Evolutionary conservation across 495 filamentous ascomycete species (phyloP).

Genomic region (Penicillium steckii): DNA sequence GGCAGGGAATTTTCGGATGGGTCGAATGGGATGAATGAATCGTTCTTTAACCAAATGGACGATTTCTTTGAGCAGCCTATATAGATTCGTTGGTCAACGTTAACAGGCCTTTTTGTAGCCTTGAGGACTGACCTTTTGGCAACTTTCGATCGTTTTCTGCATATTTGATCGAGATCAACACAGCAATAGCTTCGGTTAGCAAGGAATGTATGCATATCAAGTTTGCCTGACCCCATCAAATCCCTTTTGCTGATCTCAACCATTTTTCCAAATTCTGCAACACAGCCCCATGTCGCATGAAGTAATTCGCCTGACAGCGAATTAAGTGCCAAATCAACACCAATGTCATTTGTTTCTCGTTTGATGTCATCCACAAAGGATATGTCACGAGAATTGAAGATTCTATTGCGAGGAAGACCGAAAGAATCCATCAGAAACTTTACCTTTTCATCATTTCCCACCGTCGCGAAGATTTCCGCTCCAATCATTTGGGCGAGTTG

Average conservation of each 20-base stretch:
- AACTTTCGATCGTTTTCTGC: not conserved
- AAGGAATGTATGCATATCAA: constrained; percentile 34
- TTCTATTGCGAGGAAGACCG: constrained; percentile 36
- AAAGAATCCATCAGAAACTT: constrained; percentile 30
- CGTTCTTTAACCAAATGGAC: not conserved
- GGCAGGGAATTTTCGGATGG: not conserved
- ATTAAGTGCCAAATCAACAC: constrained; percentile 49
- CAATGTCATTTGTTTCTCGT: constrained; percentile 39
- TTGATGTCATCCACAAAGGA: constrained; percentile 43
- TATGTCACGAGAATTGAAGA: constrained; percentile 48
- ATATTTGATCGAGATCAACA: constrained; percentile 14
- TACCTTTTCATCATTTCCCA: constrained; percentile 37
- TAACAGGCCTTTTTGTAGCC: not conserved
- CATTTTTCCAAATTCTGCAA: constrained; percentile 48
- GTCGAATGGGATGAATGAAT: not conserved
- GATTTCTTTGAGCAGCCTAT: not conserved
- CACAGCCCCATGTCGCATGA: constrained; percentile 45
- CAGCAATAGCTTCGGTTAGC: constrained; percentile 22
- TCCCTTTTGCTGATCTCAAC: constrained; percentile 41
- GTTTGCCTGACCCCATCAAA: constrained; percentile 10
- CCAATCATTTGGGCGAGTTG: not conserved
- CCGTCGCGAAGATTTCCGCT: constrained; percentile 33
- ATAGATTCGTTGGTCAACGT: not conserved
- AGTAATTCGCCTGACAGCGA: constrained; percentile 44
- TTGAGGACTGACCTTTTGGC: not conserved